Conservation (phyloP, 305 asterid genomes). For the Rubia occidens region DNA sequence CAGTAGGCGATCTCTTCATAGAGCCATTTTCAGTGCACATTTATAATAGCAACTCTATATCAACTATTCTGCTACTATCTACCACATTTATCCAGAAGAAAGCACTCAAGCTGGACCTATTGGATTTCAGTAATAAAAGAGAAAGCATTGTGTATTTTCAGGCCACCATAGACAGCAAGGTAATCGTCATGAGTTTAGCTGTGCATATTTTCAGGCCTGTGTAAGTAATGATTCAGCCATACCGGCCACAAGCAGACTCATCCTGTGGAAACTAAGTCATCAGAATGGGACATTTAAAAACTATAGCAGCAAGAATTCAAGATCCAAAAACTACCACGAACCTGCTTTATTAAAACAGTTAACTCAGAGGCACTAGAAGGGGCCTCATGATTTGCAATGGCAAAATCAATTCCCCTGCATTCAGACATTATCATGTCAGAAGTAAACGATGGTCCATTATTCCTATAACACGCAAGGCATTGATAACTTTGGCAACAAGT, state of each 20-base stretch:
- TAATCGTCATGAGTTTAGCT: neutral
- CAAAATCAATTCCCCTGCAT: conserved; percentile 77
- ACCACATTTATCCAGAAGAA: neutral
- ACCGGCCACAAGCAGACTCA: neutral
- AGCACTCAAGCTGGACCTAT: neutral
- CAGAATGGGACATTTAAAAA: too few species aligned
- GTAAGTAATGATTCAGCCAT: conserved; percentile 1
- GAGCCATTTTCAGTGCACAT: neutral
- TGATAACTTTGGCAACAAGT: too few species aligned
- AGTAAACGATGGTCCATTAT: neutral
- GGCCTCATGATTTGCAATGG: conserved; percentile 50
- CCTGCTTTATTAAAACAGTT: conserved; percentile 64
- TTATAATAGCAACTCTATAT: neutral
- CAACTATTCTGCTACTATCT: neutral
- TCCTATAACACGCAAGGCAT: neutral
- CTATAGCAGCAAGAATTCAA: conserved; percentile 11
- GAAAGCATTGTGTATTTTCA: too few species aligned
- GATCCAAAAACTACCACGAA: conserved; percentile 8
- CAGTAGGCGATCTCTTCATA: neutral
- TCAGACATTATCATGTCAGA: conserved; percentile 15
- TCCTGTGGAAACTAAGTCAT: neutral
- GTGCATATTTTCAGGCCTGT: neutral
- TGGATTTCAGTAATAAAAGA: neutral
- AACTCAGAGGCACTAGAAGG: conserved; percentile 47
- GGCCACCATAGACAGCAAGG: neutral